phyloP scores from a whole-genome alignment of 306 rosid species.

The Echinosophora koreensis region DNA sequence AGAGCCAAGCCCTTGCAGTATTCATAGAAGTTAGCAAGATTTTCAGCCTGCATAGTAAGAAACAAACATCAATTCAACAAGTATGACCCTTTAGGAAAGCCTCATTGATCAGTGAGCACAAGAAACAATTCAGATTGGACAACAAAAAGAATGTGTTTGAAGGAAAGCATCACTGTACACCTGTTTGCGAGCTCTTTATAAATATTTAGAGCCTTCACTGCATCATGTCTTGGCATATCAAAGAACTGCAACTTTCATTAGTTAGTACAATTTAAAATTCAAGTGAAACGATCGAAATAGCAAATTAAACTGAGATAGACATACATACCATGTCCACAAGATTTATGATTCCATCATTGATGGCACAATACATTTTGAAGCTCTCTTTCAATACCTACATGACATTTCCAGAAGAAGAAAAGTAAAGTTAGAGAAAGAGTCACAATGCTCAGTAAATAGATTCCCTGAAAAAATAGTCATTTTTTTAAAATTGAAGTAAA shows the following conservation, averaged over 20 bases:
- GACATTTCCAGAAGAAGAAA: constrained; percentile 36
- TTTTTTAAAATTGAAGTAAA: not conserved
- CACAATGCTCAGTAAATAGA: constrained; percentile 5
- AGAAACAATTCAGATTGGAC: constrained; percentile 27
- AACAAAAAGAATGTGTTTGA: constrained; percentile 15
- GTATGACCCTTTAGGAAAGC: constrained; percentile 11
- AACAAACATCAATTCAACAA: constrained; percentile 33
- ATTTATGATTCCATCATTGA: constrained; percentile 95
- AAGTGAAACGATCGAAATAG: constrained; percentile 38
- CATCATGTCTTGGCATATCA: constrained; percentile 88
- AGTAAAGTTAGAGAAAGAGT: constrained; percentile 7
- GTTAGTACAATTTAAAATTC: constrained; percentile 30
- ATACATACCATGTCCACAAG: constrained; percentile 98
- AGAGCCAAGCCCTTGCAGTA: constrained; percentile 88
- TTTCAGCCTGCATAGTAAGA: constrained; percentile 68
- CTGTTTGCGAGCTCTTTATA: constrained; percentile 94
- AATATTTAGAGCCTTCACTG: constrained; percentile 74
- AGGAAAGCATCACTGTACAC: constrained; percentile 49
- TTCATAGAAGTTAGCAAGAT: constrained; percentile 84
- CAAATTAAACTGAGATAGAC: constrained; percentile 33
- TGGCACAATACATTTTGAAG: constrained; percentile 89
- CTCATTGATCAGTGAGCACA: not conserved
- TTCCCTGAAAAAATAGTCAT: not conserved
- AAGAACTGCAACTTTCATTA: constrained; percentile 71
- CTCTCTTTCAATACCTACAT: constrained; percentile 91